Percentiles rank a stretch among this genome's conserved stretches.
These are phyloP conservation scores for Aspergillus wentii DNA, from an alignment of 495 filamentous ascomycete species.

Conservation along the genomic window DNA sequence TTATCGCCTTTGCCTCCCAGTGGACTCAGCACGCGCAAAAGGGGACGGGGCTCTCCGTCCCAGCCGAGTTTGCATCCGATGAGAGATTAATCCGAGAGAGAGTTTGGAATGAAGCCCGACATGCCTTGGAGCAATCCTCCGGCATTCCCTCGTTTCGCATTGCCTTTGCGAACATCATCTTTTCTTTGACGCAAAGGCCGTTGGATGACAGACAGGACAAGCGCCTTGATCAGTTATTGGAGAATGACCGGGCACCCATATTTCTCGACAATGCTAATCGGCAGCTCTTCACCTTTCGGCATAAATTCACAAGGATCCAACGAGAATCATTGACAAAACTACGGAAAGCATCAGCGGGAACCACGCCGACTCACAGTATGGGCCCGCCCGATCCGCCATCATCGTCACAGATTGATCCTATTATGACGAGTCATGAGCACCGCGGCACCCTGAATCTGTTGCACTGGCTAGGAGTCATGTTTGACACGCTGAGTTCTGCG, in stretches of 20 bases:
- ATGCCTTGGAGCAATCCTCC: conserved; percentile 27
- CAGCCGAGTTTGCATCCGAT: conserved; percentile 10
- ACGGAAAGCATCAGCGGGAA: conserved; percentile 2
- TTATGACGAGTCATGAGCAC: conserved; percentile 21
- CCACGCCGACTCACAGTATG: no score
- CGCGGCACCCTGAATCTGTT: conserved; percentile 35
- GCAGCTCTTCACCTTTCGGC: conserved; percentile 24
- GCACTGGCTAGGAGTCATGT: conserved; percentile 49
- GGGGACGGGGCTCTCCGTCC: conserved; percentile 5
- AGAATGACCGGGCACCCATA: conserved; percentile 32
- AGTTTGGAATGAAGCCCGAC: conserved; percentile 40
- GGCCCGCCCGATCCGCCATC: no score
- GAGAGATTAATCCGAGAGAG: conserved; percentile 32
- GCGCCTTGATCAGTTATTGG: conserved; percentile 22
- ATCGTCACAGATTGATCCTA: conserved; percentile 8
- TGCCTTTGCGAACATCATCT: conserved; percentile 41
- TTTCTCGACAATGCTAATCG: conserved; percentile 35
- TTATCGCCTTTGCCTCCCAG: conserved; percentile 45
- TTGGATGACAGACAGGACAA: conserved; percentile 12
- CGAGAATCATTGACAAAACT: conserved; percentile 6
- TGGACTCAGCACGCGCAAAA: conserved; percentile 33
- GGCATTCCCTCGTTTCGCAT: conserved; percentile 40
- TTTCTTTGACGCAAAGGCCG: conserved; percentile 40
- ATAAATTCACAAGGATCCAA: conserved; percentile 19
- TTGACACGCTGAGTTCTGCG: conserved; percentile 43